Evolutionary conservation across 2,329 filamentous ascomycete species (phyloP).

Genomic region (Lojkania enalia): DNA sequence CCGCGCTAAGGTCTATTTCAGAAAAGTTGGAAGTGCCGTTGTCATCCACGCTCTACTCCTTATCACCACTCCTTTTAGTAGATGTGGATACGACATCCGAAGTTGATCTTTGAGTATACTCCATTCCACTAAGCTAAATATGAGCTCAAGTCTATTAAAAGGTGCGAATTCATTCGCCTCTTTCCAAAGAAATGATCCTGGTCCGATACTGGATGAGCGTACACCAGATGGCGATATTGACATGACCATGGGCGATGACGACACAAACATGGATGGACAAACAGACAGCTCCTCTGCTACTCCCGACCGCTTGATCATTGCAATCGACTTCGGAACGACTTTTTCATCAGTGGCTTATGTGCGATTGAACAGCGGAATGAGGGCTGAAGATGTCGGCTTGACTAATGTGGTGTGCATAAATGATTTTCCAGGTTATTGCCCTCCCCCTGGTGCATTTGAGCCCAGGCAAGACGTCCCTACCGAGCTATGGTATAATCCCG

Average conservation of each 20-base stretch:
- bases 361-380: slow-evolving; percentile 6
- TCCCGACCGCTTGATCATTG: slow-evolving; percentile 12
- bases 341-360: slow-evolving; percentile 22
- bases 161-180: neutral
- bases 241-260: neutral
- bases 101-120: no score
- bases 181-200: slow-evolving; percentile 6
- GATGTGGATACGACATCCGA: no score
- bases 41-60: no score
- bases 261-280: slow-evolving; percentile 8
- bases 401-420: slow-evolving; percentile 10
- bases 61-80: no score
- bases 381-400: slow-evolving; percentile 5
- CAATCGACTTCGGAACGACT: slow-evolving; percentile 24
- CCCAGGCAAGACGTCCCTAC: slow-evolving; percentile 14
- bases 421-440: slow-evolving; percentile 11
- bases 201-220: slow-evolving; percentile 2
- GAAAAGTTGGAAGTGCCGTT: no score
- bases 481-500: slow-evolving; percentile 15
- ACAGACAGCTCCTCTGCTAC: neutral
- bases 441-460: neutral
- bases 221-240: neutral
- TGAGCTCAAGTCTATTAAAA: no score
- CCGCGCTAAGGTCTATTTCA: no score
- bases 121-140: no score